Conservation (phyloP, 140 eudicot genomes). For the Artemisia princeps region DNA sequence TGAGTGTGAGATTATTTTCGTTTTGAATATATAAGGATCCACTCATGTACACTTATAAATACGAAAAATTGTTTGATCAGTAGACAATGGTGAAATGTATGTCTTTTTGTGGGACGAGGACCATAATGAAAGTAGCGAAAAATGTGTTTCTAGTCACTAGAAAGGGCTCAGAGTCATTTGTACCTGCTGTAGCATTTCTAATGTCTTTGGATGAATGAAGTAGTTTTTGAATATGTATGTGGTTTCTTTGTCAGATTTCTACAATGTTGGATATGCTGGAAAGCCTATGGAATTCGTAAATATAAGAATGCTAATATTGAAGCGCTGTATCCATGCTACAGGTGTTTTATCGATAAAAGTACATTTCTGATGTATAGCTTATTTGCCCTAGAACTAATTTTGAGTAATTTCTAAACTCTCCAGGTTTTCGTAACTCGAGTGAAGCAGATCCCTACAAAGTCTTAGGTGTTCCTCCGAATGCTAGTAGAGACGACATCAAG, state of each 20-base stretch:
- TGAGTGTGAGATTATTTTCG: too few relatives aligned
- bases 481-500: constrained; percentile 70
- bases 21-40: too few relatives aligned
- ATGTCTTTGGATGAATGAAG: constrained; percentile 8
- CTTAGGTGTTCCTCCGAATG: constrained; percentile 67
- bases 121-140: constrained; percentile 26
- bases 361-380: not conserved
- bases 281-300: constrained; percentile 31
- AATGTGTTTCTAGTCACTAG: too few relatives aligned
- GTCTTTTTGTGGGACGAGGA: too few relatives aligned
- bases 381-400: not conserved
- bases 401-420: not conserved
- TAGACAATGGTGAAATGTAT: too few relatives aligned
- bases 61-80: too few relatives aligned
- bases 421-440: constrained; percentile 42
- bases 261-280: constrained; percentile 28
- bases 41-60: too few relatives aligned
- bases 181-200: too few relatives aligned
- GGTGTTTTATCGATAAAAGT: constrained; percentile 31
- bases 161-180: too few relatives aligned
- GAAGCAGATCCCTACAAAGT: constrained; percentile 57
- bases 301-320: constrained; percentile 27
- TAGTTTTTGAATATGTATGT: constrained; percentile 14
- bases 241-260: constrained; percentile 33
- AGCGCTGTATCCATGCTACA: constrained; percentile 68